Evolutionary conservation across 805 yeast genomes (phyloP).

Genomic region (Wickerhamiella vanderwaltii): DNA sequence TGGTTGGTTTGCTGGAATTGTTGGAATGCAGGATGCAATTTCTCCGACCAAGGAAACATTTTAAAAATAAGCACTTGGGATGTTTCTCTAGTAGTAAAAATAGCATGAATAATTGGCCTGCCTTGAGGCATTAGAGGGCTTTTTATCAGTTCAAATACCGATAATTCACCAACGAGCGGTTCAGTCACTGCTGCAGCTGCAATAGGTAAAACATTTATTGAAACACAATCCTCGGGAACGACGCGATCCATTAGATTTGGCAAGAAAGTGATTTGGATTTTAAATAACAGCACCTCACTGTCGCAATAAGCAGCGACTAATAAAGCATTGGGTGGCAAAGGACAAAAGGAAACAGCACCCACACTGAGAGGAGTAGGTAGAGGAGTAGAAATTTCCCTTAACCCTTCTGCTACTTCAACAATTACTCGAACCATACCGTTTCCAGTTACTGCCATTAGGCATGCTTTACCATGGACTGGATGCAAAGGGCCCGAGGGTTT

Average conservation of each 20-base stretch:
- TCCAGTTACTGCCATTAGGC: constrained; percentile 52
- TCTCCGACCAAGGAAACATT: constrained; percentile 11
- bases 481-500: constrained; percentile 52
- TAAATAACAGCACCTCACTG: constrained; percentile 15
- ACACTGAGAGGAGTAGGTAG: constrained; percentile 10
- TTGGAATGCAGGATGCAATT: constrained; percentile 18
- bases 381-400: constrained; percentile 19
- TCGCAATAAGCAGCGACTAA: constrained; percentile 23
- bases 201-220: constrained; percentile 4
- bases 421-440: constrained; percentile 49
- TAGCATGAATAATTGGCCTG: constrained; percentile 7
- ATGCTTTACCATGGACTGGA: constrained; percentile 56
- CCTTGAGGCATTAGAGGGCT: constrained; percentile 9
- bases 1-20: constrained; percentile 6
- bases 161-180: constrained; percentile 7
- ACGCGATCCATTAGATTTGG: neutral
- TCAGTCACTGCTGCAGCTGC: constrained; percentile 6
- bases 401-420: constrained; percentile 34
- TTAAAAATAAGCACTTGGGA: constrained; percentile 11
- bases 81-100: constrained; percentile 2
- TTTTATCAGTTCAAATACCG: constrained; percentile 11
- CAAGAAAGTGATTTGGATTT: constrained; percentile 18
- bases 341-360: constrained; percentile 7
- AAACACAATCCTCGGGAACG: neutral
- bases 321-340: constrained; percentile 14